Evolutionary conservation across 2,329 filamentous ascomycete species (phyloP).

Genomic region (Myriosclerotinia duriaeana): DNA sequence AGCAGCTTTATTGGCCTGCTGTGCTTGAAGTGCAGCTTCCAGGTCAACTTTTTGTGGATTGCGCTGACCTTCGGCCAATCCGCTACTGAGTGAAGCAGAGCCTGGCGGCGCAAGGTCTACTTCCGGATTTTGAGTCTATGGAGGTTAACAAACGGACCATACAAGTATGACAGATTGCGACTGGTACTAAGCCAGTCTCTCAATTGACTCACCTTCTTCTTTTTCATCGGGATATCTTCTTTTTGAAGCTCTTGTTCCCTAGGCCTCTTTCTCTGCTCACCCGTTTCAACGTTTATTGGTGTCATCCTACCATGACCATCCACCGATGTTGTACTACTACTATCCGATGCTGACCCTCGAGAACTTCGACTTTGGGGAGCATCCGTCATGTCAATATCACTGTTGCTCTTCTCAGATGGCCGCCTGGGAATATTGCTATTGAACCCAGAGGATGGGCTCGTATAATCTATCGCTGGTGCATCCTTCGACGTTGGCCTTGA

Average conservation of each 20-base stretch:
- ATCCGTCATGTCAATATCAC: slow-evolving; percentile 28
- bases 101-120: slow-evolving; percentile 1
- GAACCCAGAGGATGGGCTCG: neutral
- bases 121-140: neutral
- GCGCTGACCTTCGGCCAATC: neutral
- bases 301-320: slow-evolving; percentile 4
- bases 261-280: slow-evolving; percentile 22
- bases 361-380: slow-evolving; percentile 19
- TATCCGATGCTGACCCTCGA: slow-evolving; percentile 14
- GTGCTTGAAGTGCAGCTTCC: slow-evolving; percentile 24
- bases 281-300: neutral
- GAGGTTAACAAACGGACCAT: slow-evolving; percentile 2
- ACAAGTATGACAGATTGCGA: neutral
- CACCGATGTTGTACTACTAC: slow-evolving; percentile 13
- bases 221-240: slow-evolving; percentile 22
- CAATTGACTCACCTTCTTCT: slow-evolving; percentile 19
- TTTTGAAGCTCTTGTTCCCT: slow-evolving; percentile 10
- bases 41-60: slow-evolving; percentile 17
- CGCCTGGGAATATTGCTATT: slow-evolving; percentile 4
- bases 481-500: slow-evolving; percentile 45
- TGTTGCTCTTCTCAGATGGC: slow-evolving; percentile 24
- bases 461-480: slow-evolving; percentile 19
- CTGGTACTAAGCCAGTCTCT: neutral
- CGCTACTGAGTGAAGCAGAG: neutral
- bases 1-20: slow-evolving; percentile 21